Percentiles rank a stretch among this genome's conserved stretches.
These are phyloP conservation scores for Suhomyces canberraensis DNA, from an alignment of 805 yeast species.

Conservation along the genomic window DNA sequence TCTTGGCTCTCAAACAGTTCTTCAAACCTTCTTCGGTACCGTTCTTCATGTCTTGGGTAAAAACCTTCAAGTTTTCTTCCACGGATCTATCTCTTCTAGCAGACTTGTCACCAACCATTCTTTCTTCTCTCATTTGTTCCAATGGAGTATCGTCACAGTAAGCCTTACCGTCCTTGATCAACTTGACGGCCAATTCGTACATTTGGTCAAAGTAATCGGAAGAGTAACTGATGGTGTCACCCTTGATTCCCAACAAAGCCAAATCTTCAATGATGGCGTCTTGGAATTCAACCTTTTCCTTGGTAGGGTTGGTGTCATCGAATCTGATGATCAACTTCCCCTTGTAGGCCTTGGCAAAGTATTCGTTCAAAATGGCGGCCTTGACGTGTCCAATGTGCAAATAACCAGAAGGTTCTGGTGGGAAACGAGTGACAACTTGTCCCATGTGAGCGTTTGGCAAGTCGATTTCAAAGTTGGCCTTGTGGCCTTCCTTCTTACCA, in stretches of 20 bases:
- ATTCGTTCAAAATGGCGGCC: slow-evolving; percentile 95
- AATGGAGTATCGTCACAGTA: slow-evolving; percentile 96
- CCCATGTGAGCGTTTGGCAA: slow-evolving; percentile 90
- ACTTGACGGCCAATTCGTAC: slow-evolving; percentile 79
- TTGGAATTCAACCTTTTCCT: slow-evolving; percentile 93
- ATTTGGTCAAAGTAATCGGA: slow-evolving; percentile 90
- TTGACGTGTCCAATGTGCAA: slow-evolving; percentile 99
- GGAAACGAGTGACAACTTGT: slow-evolving; percentile 96
- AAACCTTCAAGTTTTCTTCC: slow-evolving; percentile 85
- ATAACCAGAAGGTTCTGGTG: slow-evolving; percentile 99
- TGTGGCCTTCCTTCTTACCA: slow-evolving; percentile 75
- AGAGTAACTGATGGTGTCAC: slow-evolving; percentile 83
- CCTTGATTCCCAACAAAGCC: slow-evolving; percentile 85
- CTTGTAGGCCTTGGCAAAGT: slow-evolving; percentile 91
- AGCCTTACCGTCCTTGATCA: slow-evolving; percentile 95
- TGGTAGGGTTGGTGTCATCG: slow-evolving; percentile 97
- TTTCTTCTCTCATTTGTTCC: slow-evolving; percentile 96
- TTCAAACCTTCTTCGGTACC: slow-evolving; percentile 92
- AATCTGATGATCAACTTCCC: slow-evolving; percentile 96
- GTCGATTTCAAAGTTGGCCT: slow-evolving; percentile 93
- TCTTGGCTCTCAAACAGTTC: slow-evolving; percentile 95
- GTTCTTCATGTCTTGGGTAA: slow-evolving; percentile 87
- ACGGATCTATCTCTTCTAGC: slow-evolving; percentile 88
- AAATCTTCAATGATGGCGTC: slow-evolving; percentile 93
- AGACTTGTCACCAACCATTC: slow-evolving; percentile 95